Evolutionary conservation across 202 grass and related monocot species (phyloP), one percentile per base, ranked within the genome.

Genomic region (Digitaria exilis): DNA sequence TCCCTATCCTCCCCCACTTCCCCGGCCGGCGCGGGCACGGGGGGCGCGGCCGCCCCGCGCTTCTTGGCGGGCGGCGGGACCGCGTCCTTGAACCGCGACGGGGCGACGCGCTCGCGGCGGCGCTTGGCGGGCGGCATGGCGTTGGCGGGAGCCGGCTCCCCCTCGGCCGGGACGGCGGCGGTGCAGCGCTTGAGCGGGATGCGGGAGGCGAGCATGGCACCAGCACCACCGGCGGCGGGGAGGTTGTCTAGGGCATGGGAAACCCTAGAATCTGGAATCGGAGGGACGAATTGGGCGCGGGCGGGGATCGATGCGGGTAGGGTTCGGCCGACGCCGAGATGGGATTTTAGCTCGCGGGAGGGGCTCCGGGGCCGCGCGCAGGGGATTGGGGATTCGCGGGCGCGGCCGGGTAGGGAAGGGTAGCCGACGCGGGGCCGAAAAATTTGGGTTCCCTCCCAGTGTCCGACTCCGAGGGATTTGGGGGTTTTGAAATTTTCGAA

Each of bases 111-210:
- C 39, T 87, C 82, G 50, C 94, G 89, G 73, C 51, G 81, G 75
- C 76, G 85, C 54, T 87, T 85, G 56, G 70, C 45, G 22, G 85
- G 80, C 76, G 81, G 39, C 85, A 88, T 68, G 82, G 13, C 84
- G 55, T 17, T 80, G 54, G 21, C 18, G 28, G 43, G 54, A 18
- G 83, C 22, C 25, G 15, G 62, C 56, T 85, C 82, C 55, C 39
- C 32, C 59, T 76, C 88, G 66, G 48, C 61, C 39, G 87, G 79
- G 63, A 76, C 80, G 34, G 75, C 81, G 52, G 93, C 73, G 37
- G 62, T 84, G 86, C 86, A 91, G 84, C 84, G 88, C 88, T 90
- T 90, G 84, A 84, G 80, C 68, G 84, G 88, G 87, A 89, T 61
- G 85, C 69, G 82, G 91, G 91, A 89, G 37, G 75, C 79, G 69